A percentile compares a stretch with the other conserved stretches of the same genome.
phyloP scores from a whole-genome alignment of 306 rosid species.

The Corylus heterophylla region DNA sequence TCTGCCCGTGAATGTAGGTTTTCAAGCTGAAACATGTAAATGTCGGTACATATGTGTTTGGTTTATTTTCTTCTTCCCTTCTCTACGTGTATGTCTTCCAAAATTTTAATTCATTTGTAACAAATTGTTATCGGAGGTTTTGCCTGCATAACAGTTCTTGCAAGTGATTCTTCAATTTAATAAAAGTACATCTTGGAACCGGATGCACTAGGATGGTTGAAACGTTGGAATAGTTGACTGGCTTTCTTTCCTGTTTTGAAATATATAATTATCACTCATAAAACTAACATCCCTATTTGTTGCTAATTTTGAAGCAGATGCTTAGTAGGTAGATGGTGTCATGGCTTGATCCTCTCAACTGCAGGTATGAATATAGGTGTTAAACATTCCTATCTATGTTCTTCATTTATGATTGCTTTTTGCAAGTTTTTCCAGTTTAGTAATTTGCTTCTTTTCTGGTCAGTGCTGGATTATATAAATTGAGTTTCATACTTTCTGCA shows the following conservation, averaged over 20 bases:
- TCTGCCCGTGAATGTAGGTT: too few species aligned
- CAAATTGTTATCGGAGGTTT: too few species aligned
- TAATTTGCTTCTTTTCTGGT: background rate
- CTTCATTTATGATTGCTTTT: background rate
- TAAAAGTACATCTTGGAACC: background rate
- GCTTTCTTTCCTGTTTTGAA: background rate
- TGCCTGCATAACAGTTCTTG: background rate
- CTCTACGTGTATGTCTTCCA: too few species aligned
- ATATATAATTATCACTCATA: background rate
- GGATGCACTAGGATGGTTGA: background rate
- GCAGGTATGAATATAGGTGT: conserved; percentile 26
- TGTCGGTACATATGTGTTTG: too few species aligned
- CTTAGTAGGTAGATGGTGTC: conserved; percentile 25
- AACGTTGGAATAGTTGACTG: background rate
- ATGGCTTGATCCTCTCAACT: conserved; percentile 26
- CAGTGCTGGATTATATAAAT: background rate
- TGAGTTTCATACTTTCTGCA: background rate
- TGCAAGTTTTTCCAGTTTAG: background rate
- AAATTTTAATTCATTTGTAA: too few species aligned
- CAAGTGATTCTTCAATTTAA: background rate
- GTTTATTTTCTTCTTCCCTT: too few species aligned
- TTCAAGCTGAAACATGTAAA: too few species aligned
- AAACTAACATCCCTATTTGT: background rate
- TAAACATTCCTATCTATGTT: background rate
- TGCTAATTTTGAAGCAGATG: conserved; percentile 31